Evolutionary conservation across 495 filamentous ascomycete species (phyloP), one percentile per base, ranked within the genome.

Genomic region (Aspergillus nidulans): DNA sequence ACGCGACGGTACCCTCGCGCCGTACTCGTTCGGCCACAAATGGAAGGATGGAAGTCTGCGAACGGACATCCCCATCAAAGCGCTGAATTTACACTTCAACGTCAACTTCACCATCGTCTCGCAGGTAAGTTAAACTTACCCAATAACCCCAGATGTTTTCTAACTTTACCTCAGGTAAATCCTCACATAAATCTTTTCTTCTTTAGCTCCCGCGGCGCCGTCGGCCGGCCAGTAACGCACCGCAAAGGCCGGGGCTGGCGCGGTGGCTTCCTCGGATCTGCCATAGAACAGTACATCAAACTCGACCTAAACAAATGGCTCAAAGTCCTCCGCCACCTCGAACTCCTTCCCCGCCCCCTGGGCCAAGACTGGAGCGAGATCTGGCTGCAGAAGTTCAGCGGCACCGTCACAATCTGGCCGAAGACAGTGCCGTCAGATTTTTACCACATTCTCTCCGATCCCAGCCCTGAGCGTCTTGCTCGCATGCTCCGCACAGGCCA

Each of bases 111-210:
- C 88, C 52, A 91, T 98, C 58, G 94, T 98, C 66, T 88, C 83
- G 50, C 94, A 98, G 71, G 73, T 75, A 54, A 65, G 62, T 69
- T 67, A 6, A 23, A 38, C 9, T 3, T 4, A 6, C 3, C 23
- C 15, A 12, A n/a, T 21, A 47, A 47, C 10, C 21, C n/a, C 2
- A 25, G 4, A 12, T 1, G 13, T 16, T 43, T 26, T 19, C 45
- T 25, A 9, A 32, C 12, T 25, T 52, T 58, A 65, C 12, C 6
- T 46, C 34, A 75, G 72, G 92, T 97, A 26, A 98, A 98, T 66
- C 94, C 95, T 1, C 94, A 97, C 66, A 88, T 98, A 70, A 97
- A 95, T 62, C 82, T 97, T 16, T 97, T 98, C 79, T 97, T 98
- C 77, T 98, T 97, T 77, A 92, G 88, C 26, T 92, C 91, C 3